These are phyloP conservation scores for Tetrapisispora iriomotensis DNA, from an alignment of 805 yeast genomes.

Conservation along the genomic window DNA sequence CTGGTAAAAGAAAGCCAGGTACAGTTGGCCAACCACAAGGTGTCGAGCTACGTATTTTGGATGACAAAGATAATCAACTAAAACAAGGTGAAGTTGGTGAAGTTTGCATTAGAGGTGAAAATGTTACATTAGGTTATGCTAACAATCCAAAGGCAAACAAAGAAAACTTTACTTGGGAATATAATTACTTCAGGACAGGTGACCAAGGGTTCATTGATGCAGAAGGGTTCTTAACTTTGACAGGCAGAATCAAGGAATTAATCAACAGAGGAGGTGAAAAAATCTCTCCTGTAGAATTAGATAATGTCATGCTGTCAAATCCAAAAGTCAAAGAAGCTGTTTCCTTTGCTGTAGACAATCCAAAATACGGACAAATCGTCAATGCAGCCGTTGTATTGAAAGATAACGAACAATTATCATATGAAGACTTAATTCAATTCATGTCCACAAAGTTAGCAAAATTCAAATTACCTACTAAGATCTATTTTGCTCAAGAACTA, in stretches of 20 bases:
- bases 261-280: constrained; percentile 75
- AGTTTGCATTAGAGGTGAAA: constrained; percentile 55
- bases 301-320: constrained; percentile 47
- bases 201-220: constrained; percentile 59
- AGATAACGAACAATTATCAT: constrained; percentile 30
- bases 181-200: constrained; percentile 65
- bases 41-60: constrained; percentile 50
- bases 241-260: constrained; percentile 65
- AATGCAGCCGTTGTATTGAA: constrained; percentile 59
- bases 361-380: constrained; percentile 60
- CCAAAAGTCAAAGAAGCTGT: constrained; percentile 64
- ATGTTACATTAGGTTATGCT: constrained; percentile 63
- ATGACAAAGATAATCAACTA: constrained; percentile 38
- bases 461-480: constrained; percentile 52
- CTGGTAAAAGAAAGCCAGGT: constrained; percentile 56
- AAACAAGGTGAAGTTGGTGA: constrained; percentile 54
- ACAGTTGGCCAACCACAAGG: constrained; percentile 70
- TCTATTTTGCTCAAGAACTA: constrained; percentile 48
- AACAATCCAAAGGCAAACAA: constrained; percentile 63
- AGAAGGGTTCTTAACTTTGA: constrained; percentile 50
- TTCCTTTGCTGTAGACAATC: constrained; percentile 57
- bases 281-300: constrained; percentile 64
- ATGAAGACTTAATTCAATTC: constrained; percentile 38
- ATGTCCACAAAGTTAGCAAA: constrained; percentile 39
- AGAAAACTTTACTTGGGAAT: constrained; percentile 48